A percentile compares a stretch with the other conserved stretches of the same genome.
These are phyloP conservation scores for Aspergillus steynii DNA, from an alignment of 495 filamentous ascomycete genomes.

Conservation along the genomic window DNA sequence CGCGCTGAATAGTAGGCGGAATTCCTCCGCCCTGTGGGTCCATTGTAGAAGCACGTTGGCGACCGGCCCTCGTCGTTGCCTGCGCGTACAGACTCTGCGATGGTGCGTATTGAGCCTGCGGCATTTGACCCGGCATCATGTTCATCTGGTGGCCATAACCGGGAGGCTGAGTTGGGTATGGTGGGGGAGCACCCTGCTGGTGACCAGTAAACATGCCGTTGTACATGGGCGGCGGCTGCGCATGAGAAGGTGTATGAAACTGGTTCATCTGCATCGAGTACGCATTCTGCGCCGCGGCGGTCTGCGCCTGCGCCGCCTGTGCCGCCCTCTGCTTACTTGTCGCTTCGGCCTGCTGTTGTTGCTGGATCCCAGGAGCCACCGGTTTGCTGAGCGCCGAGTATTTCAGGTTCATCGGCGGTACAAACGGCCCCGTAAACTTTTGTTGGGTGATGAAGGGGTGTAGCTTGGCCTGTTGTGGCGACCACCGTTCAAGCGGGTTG, in stretches of 20 bases:
- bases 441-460: slow-evolving; percentile 99
- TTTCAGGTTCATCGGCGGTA: slow-evolving; percentile 97
- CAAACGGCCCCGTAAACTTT: slow-evolving; percentile 93
- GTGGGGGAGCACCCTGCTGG: slow-evolving; percentile 76
- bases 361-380: slow-evolving; percentile 93
- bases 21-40: slow-evolving; percentile 91
- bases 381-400: slow-evolving; percentile 78
- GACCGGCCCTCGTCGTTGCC: slow-evolving; percentile 75
- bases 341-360: slow-evolving; percentile 92
- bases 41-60: slow-evolving; percentile 93
- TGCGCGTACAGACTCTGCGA: slow-evolving; percentile 82
- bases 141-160: slow-evolving; percentile 74
- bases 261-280: slow-evolving; percentile 63
- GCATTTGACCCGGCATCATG: slow-evolving; percentile 69
- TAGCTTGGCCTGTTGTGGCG: slow-evolving; percentile 93
- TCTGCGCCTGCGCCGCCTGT: slow-evolving; percentile 63
- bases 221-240: slow-evolving; percentile 67
- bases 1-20: slow-evolving; percentile 87
- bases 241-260: slow-evolving; percentile 50
- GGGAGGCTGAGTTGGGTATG: slow-evolving; percentile 72
- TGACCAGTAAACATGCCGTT: slow-evolving; percentile 78
- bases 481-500: slow-evolving; percentile 96
- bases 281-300: slow-evolving; percentile 47
- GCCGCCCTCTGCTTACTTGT: slow-evolving; percentile 81
- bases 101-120: slow-evolving; percentile 64